Percentiles rank a stretch among this genome's conserved stretches.
phyloP scores from a whole-genome alignment of 345 rosid genomes.

The Rhizophora mangle region DNA sequence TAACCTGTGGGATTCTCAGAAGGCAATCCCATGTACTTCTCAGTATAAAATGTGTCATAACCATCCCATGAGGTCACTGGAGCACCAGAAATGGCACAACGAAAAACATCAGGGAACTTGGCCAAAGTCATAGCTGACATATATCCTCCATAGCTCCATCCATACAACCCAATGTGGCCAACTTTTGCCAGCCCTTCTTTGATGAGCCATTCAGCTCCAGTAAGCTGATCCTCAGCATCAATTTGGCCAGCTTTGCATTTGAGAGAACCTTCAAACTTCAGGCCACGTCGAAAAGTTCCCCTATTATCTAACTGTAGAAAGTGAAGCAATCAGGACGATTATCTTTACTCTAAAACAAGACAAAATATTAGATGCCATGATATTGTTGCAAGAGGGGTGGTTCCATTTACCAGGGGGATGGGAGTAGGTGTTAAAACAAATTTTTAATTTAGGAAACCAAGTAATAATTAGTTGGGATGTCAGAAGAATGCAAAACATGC shows the following conservation, averaged over 20 bases:
- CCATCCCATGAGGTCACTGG: constrained; percentile 99
- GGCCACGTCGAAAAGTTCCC: constrained; percentile 90
- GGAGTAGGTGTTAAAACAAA: too few species aligned
- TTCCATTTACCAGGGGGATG: too few species aligned
- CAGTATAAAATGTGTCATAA: constrained; percentile 84
- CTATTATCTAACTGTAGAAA: constrained; percentile 78
- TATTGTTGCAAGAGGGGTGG: too few species aligned
- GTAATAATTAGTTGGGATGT: too few species aligned
- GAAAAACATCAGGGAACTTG: constrained; percentile 62
- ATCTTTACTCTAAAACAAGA: not conserved
- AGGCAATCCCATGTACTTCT: constrained; percentile 96
- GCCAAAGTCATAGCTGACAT: constrained; percentile 72
- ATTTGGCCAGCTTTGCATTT: constrained; percentile 52
- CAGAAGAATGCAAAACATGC: too few species aligned
- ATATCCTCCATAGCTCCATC: constrained; percentile 98
- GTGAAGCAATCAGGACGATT: not conserved
- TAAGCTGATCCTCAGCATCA: constrained; percentile 78
- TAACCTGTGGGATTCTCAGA: constrained; percentile 36
- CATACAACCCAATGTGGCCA: constrained; percentile 69
- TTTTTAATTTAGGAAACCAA: too few species aligned
- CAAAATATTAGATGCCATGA: not conserved
- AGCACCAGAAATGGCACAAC: constrained; percentile 78
- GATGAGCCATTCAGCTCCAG: constrained; percentile 83
- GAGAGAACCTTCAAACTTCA: constrained; percentile 70
- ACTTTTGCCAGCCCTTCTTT: constrained; percentile 66